Base-by-base conservation (phyloP, 768 basidiomycete species). In the Macrocybe gigantea region DNA sequence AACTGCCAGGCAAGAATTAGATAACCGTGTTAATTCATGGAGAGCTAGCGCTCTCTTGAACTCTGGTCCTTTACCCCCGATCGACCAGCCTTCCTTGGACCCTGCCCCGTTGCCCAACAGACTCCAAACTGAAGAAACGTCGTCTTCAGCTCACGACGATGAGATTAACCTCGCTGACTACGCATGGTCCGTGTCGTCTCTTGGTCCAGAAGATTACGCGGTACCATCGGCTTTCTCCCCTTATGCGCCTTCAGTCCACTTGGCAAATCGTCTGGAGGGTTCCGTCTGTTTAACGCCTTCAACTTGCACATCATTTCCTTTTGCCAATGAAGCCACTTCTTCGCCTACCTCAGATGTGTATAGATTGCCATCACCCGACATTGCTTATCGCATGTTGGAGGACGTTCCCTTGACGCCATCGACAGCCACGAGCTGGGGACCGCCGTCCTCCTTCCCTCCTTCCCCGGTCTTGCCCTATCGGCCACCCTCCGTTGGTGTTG, bases 121-220 rank as follows among this genome's bases (percentile, higher is more conserved):
- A 12, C 51, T 74, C 33, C 51, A 60, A 6, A 58, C 71, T 41
- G 60, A 66, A n/a, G 64, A 60, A 35, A 56, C 60, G 8, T 57
- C 60, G n/a, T 53, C 60, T 35, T 52, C 56, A 8, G 44, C 38
- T 46, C 59, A 58, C n/a, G 64, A 65, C 15, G 65, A 71, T 9
- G 74, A 74, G 49, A 64, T 85, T 45, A 74, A 83, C 52, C 62
- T 83, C 30, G 79, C 79, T 38, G 85, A 88, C 53, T 89, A 75
- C 56, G 58, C 72, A 7, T 89, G 85, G 82, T 85, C 85, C 7
- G 70, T 79, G 22, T 82, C 83, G 6, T 87, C 86, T 6, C 62
- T 64, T 2, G 86, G 87, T n/a, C 87, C 86, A 14, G 66, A 64
- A 32, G 73, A 73, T 42, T 62, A 64, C 44, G 70, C 72, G 38